Evolutionary conservation across 2,329 filamentous ascomycete genomes (phyloP), one percentile per base, ranked within the genome.

Genomic region (Ascochyta koolunga): DNA sequence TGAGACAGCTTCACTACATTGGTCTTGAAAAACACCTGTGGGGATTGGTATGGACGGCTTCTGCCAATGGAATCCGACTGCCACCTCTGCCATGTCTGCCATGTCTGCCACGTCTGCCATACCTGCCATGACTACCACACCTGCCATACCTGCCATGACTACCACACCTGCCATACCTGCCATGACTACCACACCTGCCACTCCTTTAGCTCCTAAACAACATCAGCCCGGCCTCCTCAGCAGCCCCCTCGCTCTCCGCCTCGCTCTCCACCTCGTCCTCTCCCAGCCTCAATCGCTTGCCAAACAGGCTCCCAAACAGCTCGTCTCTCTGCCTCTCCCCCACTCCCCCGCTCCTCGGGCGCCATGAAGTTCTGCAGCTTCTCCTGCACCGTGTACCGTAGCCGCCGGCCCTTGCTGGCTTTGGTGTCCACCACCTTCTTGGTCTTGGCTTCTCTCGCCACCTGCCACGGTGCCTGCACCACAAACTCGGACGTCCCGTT

Each of bases 311-410:
- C 5, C 76, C 74, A 63, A 83, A 83, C 56, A 83, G 65, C 60
- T 82, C 80, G 59, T 95, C 90, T 54, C 91, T 86, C 50, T 93
- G 91, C 55, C 85, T 83, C 62, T 89, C 86, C 58, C 89, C 95
- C 95, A 99, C 15, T 75, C 77, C 89, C 83, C 47, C 90, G 82
- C 71, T 96, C 90, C 73, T 97, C 91, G 0, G 92, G 88, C 10
- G 93, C 93, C 92, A 97, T 97, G 71, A 98, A 98, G 75, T 97
- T 97, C 78, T 96, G 91, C 69, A 99, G 76, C 80, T 98, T 98
- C 79, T 98, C 93, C 71, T 98, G 93, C 39, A 97, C 91, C 15
- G 90, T 95, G 76, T 93, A 99, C 33, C 91, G 84, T 83, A 99
- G 85, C 79, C 97, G 97, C 43, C 95, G 82, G 5, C 95, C 95